A percentile compares a stretch with the other conserved stretches of the same genome.
Evolutionary conservation across 164 flowering plant species (phyloP).

Genomic region (Chimonanthus praecox): DNA sequence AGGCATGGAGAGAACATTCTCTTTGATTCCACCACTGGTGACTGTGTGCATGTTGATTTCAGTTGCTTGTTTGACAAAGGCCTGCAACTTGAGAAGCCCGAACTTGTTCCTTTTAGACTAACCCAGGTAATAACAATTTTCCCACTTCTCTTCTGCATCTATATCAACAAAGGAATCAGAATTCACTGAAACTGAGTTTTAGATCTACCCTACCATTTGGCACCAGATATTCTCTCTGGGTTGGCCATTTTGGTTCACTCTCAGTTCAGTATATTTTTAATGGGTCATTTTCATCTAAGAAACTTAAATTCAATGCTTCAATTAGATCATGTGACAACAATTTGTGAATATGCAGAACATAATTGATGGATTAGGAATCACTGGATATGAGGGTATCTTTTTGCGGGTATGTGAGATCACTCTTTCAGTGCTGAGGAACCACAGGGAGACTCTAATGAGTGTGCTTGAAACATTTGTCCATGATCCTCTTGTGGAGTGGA

Average conservation of each 20-base stretch:
- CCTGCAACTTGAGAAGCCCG: slow-evolving; percentile 94
- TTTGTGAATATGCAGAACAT: slow-evolving; percentile 55
- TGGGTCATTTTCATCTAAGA: background rate
- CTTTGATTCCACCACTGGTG: slow-evolving; percentile 98
- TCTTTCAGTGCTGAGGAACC: slow-evolving; percentile 76
- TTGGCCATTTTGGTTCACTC: background rate
- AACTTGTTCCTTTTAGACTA: slow-evolving; percentile 95
- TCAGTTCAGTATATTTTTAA: background rate
- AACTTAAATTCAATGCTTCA: background rate
- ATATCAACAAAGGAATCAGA: background rate
- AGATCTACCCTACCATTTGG: background rate
- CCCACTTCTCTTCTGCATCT: background rate
- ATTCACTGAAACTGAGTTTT: background rate
- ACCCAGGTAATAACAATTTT: slow-evolving; percentile 67
- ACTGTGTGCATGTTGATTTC: slow-evolving; percentile 99
- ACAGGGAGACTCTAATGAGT: slow-evolving; percentile 89
- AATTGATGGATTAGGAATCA: slow-evolving; percentile 97
- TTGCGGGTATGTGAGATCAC: slow-evolving; percentile 90
- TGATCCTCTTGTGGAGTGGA: slow-evolving; percentile 99
- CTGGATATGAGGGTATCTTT: slow-evolving; percentile 92
- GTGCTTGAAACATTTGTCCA: slow-evolving; percentile 97
- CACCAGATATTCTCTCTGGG: background rate
- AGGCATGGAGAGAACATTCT: slow-evolving; percentile 99
- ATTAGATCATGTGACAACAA: background rate
- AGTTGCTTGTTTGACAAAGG: slow-evolving; percentile 99